Percentiles rank a stretch among this genome's conserved stretches.
Conservation (phyloP, 441 rosid species). For the Pelargonium fulgidum region DNA sequence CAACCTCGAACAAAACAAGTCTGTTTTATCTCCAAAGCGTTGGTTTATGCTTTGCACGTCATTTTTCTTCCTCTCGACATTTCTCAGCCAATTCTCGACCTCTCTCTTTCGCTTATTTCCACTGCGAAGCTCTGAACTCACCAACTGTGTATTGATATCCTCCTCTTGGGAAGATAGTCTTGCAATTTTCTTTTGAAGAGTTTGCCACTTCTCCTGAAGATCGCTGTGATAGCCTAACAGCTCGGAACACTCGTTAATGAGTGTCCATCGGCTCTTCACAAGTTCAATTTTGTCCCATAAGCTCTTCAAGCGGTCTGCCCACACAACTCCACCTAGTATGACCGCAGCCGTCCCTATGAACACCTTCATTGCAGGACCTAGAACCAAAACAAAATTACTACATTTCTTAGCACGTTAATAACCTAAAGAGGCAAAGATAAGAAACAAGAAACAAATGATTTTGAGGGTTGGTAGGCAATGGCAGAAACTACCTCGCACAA, state of each 20-base stretch:
- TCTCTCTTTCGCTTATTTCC: neutral
- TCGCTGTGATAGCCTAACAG: neutral
- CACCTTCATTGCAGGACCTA: neutral
- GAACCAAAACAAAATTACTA: neutral
- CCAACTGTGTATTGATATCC: neutral
- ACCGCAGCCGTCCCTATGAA: neutral
- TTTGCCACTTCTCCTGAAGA: neutral
- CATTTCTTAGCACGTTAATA: no score
- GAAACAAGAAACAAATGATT: no score
- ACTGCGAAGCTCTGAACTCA: neutral
- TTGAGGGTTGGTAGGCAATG: no score
- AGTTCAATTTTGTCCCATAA: neutral
- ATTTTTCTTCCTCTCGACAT: neutral
- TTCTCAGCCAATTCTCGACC: neutral
- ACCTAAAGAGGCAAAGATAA: no score
- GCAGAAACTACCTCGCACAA: no score
- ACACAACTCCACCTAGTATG: neutral
- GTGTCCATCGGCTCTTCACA: neutral
- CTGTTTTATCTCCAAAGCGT: neutral
- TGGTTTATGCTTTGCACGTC: neutral
- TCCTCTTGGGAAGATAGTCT: neutral
- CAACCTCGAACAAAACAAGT: neutral
- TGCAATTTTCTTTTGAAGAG: neutral
- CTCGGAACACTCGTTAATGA: neutral
- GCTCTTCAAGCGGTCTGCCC: neutral